Evolutionary conservation across 805 yeast genomes (phyloP), one percentile per base, ranked within the genome.

Genomic region (Starmerella floricola): DNA sequence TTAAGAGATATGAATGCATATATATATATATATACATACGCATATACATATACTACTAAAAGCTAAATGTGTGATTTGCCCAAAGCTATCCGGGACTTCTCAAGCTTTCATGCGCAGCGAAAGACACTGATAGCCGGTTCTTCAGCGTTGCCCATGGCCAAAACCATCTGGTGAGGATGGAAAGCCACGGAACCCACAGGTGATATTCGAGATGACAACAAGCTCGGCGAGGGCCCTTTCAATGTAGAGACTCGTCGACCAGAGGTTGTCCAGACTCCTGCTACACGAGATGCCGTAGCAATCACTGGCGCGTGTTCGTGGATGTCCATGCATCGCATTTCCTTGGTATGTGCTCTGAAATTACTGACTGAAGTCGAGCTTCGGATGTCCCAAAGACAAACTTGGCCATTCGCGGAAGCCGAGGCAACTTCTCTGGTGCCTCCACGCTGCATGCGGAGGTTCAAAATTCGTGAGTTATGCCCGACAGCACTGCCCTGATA

Each of bases 261-360:
- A 0, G 80, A 65, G 0, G 95, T 84, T 3, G 94, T 76, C 82
- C 91, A 87, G 4, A 91, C 62, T 34, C 83, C 79, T 13, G 86
- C 76, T 28, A 73, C 69, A 47, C 79, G 79, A 1, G 87, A 78
- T 0, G 95, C 96, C 3, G 95, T 80, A 2, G 87, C 88, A 44
- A 91, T 73, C 2, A 91, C 69, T 1, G 98, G 97, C 0, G 97
- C 98, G 62, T 91, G 98, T 55, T 91, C 98, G 62, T 91, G 98
- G 4, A 84, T 74, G 55, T 82, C 80, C 42, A 85, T 69, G 17
- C 84, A 71, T 6, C 91, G 73, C 71, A 74, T 70, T 3, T 67
- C 65, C 37, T 66, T 64, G 1, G 66, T 64, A 15, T 62, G 67
- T n/a, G 81, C 80, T 18, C 64, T 65, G 63, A 78, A 84, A 1